These are phyloP conservation scores for Crithidia fasciculata DNA, from an alignment of 208 protist species.

Conservation along the genomic window DNA sequence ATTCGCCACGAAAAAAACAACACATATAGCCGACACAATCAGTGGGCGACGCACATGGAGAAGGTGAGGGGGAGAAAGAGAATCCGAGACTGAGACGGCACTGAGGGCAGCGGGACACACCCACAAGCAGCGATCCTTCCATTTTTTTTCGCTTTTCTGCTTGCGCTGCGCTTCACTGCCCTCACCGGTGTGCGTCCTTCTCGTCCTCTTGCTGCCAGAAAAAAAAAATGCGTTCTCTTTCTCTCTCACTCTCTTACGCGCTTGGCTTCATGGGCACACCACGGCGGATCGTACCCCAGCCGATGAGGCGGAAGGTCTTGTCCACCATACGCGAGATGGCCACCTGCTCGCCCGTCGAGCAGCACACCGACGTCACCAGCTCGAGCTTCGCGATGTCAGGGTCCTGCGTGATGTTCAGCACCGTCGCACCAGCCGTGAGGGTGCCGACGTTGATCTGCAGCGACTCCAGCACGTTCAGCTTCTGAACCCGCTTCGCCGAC, in stretches of 20 bases:
- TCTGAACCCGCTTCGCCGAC: conserved; percentile 89
- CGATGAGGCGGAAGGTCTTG: conserved; percentile 97
- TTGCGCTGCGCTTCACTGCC: no score
- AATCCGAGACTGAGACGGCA: no score
- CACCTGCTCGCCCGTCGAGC: conserved; percentile 96
- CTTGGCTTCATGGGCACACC: conserved; percentile 73
- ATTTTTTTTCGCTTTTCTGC: no score
- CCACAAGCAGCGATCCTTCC: no score
- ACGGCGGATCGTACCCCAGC: conserved; percentile 92
- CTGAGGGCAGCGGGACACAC: no score
- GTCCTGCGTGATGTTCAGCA: conserved; percentile 91
- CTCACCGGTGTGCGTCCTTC: no score
- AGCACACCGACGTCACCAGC: conserved; percentile 98
- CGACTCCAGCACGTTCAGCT: conserved; percentile 95
- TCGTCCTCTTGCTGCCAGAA: no score
- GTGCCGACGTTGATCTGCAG: conserved; percentile 99
- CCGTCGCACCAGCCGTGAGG: conserved; percentile 96
- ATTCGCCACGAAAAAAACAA: no score
- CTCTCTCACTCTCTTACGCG: conserved; percentile 11
- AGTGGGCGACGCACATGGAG: no score
- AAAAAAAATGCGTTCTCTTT: neutral
- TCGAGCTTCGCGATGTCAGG: conserved; percentile 96
- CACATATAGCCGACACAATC: no score
- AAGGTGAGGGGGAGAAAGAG: no score
- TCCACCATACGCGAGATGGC: conserved; percentile 97